Percentiles rank a stretch among this genome's conserved stretches.
Evolutionary conservation across 176 grass and related monocot genomes (phyloP).

Genomic region (Musa acuminata): DNA sequence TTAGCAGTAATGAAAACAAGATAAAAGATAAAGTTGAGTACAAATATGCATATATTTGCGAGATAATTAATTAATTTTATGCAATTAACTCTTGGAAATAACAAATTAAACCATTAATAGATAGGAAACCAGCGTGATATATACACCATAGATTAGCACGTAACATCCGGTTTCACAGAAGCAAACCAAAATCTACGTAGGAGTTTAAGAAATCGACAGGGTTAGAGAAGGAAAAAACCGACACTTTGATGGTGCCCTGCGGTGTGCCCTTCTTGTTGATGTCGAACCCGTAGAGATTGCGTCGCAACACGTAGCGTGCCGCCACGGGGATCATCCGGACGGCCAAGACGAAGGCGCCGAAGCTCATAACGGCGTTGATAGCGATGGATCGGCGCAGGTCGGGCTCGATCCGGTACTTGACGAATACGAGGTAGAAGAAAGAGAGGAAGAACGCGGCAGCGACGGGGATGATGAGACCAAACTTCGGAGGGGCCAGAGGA

Average conservation of each 20-base stretch:
- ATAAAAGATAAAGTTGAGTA: neutral
- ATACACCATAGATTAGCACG: neutral
- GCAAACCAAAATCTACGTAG: neutral
- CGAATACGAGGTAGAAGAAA: slow-evolving; percentile 85
- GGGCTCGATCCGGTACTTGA: slow-evolving; percentile 55
- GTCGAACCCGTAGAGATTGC: slow-evolving; percentile 82
- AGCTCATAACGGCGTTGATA: slow-evolving; percentile 61
- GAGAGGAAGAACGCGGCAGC: slow-evolving; percentile 54
- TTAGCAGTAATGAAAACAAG: no score
- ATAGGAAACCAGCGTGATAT: neutral
- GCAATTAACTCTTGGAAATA: neutral
- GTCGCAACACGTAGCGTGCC: slow-evolving; percentile 61
- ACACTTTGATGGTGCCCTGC: slow-evolving; percentile 78
- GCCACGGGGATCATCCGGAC: slow-evolving; percentile 71
- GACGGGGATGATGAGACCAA: slow-evolving; percentile 27
- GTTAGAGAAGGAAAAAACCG: slow-evolving; percentile 7
- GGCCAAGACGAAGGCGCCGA: slow-evolving; percentile 49
- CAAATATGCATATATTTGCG: neutral
- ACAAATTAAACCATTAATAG: neutral
- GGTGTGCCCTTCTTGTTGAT: slow-evolving; percentile 94
- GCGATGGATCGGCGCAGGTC: slow-evolving; percentile 68
- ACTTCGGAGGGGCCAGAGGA: slow-evolving; percentile 52
- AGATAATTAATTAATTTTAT: neutral
- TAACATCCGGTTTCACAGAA: neutral
- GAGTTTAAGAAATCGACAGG: neutral